Percentiles rank a stretch among this genome's conserved stretches.
These are phyloP conservation scores for Macrophomina tecta DNA, from an alignment of 2,329 filamentous ascomycete genomes.

Conservation along the genomic window DNA sequence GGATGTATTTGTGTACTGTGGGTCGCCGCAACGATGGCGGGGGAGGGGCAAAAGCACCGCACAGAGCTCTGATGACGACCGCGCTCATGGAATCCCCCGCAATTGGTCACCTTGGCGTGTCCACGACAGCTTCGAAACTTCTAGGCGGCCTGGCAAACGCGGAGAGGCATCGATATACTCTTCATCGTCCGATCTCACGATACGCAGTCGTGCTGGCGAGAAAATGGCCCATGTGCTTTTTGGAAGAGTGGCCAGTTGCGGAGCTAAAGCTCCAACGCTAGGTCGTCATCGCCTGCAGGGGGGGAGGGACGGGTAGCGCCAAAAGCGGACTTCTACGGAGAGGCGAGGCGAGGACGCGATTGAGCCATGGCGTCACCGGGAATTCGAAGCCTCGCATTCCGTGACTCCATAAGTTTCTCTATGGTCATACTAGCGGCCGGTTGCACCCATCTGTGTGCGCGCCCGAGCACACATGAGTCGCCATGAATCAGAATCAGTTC, in stretches of 20 bases:
- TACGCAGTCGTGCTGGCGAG: neutral
- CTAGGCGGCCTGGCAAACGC: slow-evolving; percentile 2
- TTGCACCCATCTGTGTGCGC: neutral
- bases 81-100: neutral
- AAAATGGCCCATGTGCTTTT: neutral
- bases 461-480: neutral
- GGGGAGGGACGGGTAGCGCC: too few relatives aligned
- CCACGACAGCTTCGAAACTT: neutral
- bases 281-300: slow-evolving; percentile 8
- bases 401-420: too few relatives aligned
- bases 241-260: neutral
- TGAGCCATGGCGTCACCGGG: too few relatives aligned
- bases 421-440: too few relatives aligned
- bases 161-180: neutral
- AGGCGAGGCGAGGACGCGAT: too few relatives aligned
- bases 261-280: neutral
- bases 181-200: neutral
- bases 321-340: too few relatives aligned
- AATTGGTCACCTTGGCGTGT: neutral
- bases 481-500: neutral
- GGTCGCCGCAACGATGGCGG: slow-evolving; percentile 8
- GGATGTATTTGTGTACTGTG: neutral
- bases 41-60: slow-evolving; percentile 12
- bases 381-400: too few relatives aligned
- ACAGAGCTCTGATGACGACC: slow-evolving; percentile 10